These are phyloP conservation scores for Naematelia encephala DNA, from an alignment of 768 basidiomycete species.

Conservation along the genomic window DNA sequence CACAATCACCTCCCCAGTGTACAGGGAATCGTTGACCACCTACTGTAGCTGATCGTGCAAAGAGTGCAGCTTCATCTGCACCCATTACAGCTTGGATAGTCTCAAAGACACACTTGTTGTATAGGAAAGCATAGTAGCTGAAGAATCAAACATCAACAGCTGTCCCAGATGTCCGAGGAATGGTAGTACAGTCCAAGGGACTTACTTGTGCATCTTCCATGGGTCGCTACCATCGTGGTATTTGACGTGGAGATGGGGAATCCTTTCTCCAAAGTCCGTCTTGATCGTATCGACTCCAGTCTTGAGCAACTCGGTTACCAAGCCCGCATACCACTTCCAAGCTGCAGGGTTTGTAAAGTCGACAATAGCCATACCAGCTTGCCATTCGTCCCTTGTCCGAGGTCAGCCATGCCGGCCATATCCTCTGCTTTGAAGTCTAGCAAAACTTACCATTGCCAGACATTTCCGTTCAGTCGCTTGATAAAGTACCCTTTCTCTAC, in stretches of 20 bases:
- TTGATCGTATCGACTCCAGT: conserved; percentile 51
- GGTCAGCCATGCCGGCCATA: background rate
- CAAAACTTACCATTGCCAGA: conserved; percentile 48
- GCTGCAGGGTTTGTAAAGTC: conserved; percentile 66
- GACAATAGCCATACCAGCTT: conserved; percentile 57
- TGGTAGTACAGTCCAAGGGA: background rate
- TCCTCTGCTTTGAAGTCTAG: background rate
- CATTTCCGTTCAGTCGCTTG: conserved; percentile 62
- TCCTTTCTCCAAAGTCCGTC: conserved; percentile 74
- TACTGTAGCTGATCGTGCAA: conserved; percentile 65
- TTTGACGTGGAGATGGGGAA: conserved; percentile 63
- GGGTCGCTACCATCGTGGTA: conserved; percentile 70
- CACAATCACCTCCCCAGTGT: conserved; percentile 62
- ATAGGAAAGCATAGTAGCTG: conserved; percentile 61
- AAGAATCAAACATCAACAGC: background rate
- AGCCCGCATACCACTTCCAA: conserved; percentile 59
- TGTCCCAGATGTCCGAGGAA: background rate
- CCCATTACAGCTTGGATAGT: conserved; percentile 62
- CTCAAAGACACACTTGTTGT: conserved; percentile 69
- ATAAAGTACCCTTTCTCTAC: conserved; percentile 67
- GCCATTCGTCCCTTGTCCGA: conserved; percentile 63
- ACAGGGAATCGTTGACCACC: conserved; percentile 60
- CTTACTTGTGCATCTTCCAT: conserved; percentile 63
- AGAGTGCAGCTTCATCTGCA: conserved; percentile 64
- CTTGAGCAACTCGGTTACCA: conserved; percentile 57